A percentile compares a stretch with the other conserved stretches of the same genome.
phyloP scores from a whole-genome alignment of 2,329 filamentous ascomycete species.

The Monilinia laxa region DNA sequence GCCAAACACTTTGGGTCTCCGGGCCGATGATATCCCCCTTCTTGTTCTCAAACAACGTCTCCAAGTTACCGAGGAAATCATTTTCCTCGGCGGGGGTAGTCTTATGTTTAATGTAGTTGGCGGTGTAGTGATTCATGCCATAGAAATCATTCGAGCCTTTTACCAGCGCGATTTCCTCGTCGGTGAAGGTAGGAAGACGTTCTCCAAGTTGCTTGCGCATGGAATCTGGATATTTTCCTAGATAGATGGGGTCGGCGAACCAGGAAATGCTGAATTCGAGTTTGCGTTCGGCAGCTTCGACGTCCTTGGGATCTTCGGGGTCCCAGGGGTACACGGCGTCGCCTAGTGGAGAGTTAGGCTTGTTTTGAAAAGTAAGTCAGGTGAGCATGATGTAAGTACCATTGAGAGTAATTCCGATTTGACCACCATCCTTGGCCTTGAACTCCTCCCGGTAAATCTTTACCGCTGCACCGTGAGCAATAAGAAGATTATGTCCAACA shows the following conservation, averaged over 20 bases:
- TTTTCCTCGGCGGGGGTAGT: conserved; percentile 58
- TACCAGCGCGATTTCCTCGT: conserved; percentile 71
- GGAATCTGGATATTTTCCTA: conserved; percentile 77
- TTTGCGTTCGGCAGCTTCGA: conserved; percentile 75
- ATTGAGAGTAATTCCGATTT: conserved; percentile 87
- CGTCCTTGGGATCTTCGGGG: conserved; percentile 68
- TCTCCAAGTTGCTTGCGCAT: conserved; percentile 80
- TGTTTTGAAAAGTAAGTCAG: no score
- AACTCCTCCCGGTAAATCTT: conserved; percentile 82
- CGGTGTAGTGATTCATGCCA: conserved; percentile 92
- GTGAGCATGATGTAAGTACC: conserved; percentile 48
- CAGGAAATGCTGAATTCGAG: conserved; percentile 85
- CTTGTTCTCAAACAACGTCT: conserved; percentile 70
- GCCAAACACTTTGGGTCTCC: conserved; percentile 80
- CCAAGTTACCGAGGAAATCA: conserved; percentile 75
- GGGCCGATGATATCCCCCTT: conserved; percentile 71
- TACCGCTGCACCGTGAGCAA: conserved; percentile 78
- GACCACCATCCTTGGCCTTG: conserved; percentile 67
- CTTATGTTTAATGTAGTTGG: conserved; percentile 79
- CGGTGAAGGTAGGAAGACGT: conserved; percentile 71
- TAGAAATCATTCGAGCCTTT: conserved; percentile 91
- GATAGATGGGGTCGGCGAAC: conserved; percentile 87
- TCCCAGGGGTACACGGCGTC: conserved; percentile 85
- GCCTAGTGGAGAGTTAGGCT: conserved; percentile 45
- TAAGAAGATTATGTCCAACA: conserved; percentile 75